Conservation (phyloP, 352 stramenopile genomes). For the Paralagenidium karlingii region DNA sequence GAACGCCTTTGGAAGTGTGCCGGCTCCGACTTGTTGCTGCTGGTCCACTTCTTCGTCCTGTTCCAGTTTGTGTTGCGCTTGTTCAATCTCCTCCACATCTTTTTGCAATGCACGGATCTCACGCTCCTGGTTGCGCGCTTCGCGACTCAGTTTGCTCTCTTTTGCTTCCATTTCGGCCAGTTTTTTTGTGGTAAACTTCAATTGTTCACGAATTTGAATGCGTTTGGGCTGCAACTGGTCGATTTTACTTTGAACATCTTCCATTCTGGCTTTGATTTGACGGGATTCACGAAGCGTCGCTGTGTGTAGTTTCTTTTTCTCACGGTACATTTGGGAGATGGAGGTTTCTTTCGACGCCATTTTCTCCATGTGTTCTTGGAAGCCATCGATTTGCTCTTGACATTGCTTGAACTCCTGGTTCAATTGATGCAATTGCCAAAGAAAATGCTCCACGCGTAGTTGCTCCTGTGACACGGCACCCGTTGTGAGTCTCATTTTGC, state of each 20-base stretch:
- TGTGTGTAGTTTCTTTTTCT: constrained; percentile 67
- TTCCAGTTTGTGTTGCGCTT: constrained; percentile 14
- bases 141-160: constrained; percentile 48
- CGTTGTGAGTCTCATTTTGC: no score
- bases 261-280: constrained; percentile 45
- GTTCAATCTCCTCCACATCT: constrained; percentile 52
- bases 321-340: constrained; percentile 26
- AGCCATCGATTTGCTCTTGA: constrained; percentile 53
- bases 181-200: constrained; percentile 71
- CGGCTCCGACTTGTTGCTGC: constrained; percentile 16
- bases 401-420: constrained; percentile 80
- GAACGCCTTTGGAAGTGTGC: constrained; percentile 38
- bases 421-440: constrained; percentile 95
- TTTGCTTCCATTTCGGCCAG: constrained; percentile 30
- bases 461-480: constrained; percentile 53
- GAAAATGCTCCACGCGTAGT: constrained; percentile 77
- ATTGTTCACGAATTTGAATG: constrained; percentile 82
- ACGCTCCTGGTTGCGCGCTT: constrained; percentile 67
- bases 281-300: constrained; percentile 42
- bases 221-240: constrained; percentile 59
- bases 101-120: constrained; percentile 75
- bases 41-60: constrained; percentile 23
- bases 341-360: constrained; percentile 36
- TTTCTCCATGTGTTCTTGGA: constrained; percentile 24
- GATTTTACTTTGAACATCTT: constrained; percentile 75